Percentiles rank a stretch among this genome's conserved stretches.
These are phyloP conservation scores for Hanseniaspora jakobsenii DNA, from an alignment of 805 yeast genomes.

Conservation along the genomic window DNA sequence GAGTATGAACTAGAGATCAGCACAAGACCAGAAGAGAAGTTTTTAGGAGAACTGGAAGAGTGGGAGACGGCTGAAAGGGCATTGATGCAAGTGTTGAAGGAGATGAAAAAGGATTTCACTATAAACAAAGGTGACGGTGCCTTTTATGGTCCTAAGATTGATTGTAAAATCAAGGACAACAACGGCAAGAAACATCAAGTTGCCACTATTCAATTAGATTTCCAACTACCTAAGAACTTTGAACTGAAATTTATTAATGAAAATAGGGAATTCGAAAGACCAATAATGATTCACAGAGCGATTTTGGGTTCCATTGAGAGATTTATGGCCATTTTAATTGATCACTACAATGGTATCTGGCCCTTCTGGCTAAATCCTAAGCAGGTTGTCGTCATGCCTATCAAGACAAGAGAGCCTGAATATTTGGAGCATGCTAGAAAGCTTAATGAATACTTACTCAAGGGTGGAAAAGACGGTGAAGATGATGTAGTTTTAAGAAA, in stretches of 20 bases:
- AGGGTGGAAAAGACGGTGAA: conserved; percentile 30
- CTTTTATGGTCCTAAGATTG: conserved; percentile 92
- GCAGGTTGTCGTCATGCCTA: conserved; percentile 77
- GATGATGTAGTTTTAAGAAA: conserved; percentile 38
- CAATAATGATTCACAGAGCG: conserved; percentile 94
- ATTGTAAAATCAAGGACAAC: conserved; percentile 68
- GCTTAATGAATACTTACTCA: conserved; percentile 28
- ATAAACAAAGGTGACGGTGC: conserved; percentile 92
- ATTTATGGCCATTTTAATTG: conserved; percentile 79
- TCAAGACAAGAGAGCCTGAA: conserved; percentile 44
- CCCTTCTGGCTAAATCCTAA: conserved; percentile 95
- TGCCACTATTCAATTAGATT: conserved; percentile 90
- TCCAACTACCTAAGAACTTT: conserved; percentile 82
- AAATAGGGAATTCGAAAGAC: conserved; percentile 44
- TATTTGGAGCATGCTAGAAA: conserved; percentile 38
- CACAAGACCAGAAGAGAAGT: conserved; percentile 70
- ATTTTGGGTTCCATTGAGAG: conserved; percentile 90
- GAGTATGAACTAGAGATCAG: conserved; percentile 56
- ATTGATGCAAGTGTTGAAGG: conserved; percentile 47
- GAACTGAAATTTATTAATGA: conserved; percentile 53
- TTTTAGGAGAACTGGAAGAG: conserved; percentile 59
- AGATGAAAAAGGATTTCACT: conserved; percentile 48
- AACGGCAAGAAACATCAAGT: conserved; percentile 78
- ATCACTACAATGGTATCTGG: conserved; percentile 87
- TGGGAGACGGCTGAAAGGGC: conserved; percentile 78